Evolutionary conservation across 2,329 filamentous ascomycete species (phyloP), one percentile per base, ranked within the genome.

Genomic region (Fusarium citri): DNA sequence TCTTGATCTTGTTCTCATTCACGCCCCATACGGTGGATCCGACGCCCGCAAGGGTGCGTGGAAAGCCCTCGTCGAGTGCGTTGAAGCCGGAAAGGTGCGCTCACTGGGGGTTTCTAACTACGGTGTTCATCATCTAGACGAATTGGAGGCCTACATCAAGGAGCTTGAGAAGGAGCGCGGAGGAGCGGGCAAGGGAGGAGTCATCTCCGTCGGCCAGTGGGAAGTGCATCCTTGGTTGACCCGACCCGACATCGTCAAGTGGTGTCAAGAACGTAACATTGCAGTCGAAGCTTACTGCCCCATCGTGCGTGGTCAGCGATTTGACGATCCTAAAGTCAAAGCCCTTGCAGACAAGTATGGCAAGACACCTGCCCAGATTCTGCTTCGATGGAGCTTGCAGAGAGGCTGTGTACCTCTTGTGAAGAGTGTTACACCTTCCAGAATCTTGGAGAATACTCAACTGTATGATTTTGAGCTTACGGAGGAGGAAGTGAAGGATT

Each of bases 191-290:
- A 90, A 88, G 71, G 89, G 88, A 46, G 93, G 93, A 25, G 83
- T 93, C 42, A 86, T 97, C 75, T 92, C 90, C 65, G 92, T 97
- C 40, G 94, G 93, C 42, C 94, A 97, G 80, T 94, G 92, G 80
- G 94, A 98, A 81, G 82, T 98, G 14, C 94, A 98, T 80, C 94
- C 94, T 1, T 98, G 94, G 94, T 88, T 94, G 43, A 85, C 89
- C 11, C 86, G 94, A n/a, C 82, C 85, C 23, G 94, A 97, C 75
- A 93, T 98, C 65, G 89, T 90, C 11, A 83, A 87, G 48, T 98
- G 94, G 94, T 92, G 92, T 73, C 79, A 84, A 68, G 84, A 90
- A 78, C 84, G 88, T 20, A 84, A 85, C 64, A 82, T 92, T 22
- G 85, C 88, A 31, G 78, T 92, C 16, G 85, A 94, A 80, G 88